Percentiles rank a stretch among this genome's conserved stretches.
Evolutionary conservation across 2,329 filamentous ascomycete genomes (phyloP).

Genomic region (Cladophialophora yegresii): DNA sequence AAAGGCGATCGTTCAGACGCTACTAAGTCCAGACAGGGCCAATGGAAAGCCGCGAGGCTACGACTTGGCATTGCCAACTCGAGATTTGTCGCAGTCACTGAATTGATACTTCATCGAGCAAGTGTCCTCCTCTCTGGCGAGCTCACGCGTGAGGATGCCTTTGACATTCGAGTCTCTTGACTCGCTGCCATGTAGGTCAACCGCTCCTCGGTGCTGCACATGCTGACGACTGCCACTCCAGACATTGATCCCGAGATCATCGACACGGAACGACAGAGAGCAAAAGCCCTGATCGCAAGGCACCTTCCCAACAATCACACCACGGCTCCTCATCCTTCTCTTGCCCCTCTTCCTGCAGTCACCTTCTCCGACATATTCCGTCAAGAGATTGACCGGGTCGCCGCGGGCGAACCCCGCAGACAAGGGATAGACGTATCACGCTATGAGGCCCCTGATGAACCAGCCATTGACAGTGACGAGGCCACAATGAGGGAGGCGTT

Average conservation of each 20-base stretch:
- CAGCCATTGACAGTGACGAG: slow-evolving; percentile 42
- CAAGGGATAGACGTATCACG: slow-evolving; percentile 72
- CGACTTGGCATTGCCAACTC: slow-evolving; percentile 9
- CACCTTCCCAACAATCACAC: slow-evolving; percentile 60
- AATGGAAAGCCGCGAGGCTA: background rate
- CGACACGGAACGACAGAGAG: slow-evolving; percentile 60
- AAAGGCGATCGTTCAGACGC: background rate
- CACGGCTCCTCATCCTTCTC: slow-evolving; percentile 58
- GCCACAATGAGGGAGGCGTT: slow-evolving; percentile 55
- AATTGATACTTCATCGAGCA: background rate
- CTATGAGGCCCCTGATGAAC: slow-evolving; percentile 75
- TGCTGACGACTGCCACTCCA: slow-evolving; percentile 44
- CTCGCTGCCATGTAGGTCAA: slow-evolving; percentile 33
- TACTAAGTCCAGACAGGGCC: background rate
- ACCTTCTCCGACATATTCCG: slow-evolving; percentile 67
- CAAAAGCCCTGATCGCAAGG: slow-evolving; percentile 67
- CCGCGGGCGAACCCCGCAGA: slow-evolving; percentile 59
- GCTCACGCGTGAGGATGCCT: slow-evolving; percentile 56
- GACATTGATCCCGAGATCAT: slow-evolving; percentile 80
- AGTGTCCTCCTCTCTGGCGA: background rate
- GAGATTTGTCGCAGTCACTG: slow-evolving; percentile 7
- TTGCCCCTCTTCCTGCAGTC: slow-evolving; percentile 56
- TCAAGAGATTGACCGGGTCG: slow-evolving; percentile 68
- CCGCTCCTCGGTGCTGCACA: background rate
- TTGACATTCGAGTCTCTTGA: slow-evolving; percentile 72